phyloP scores from a whole-genome alignment of 23 red algal genomes.

The Pyropia yezoensis region DNA sequence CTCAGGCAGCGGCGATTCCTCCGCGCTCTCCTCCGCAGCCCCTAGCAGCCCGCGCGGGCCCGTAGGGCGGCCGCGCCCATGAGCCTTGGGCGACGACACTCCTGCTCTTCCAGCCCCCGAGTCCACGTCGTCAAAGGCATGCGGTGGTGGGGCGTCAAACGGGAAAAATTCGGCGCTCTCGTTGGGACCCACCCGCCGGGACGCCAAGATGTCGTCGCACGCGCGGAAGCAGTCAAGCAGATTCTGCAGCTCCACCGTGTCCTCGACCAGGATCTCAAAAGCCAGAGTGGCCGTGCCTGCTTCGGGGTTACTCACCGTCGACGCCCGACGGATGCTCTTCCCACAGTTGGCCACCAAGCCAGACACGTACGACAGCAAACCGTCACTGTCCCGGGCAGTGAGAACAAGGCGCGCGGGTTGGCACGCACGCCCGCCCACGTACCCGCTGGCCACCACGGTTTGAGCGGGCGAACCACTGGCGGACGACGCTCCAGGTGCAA shows the following conservation, averaged over 20 bases:
- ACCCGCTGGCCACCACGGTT: not conserved
- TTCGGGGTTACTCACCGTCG: constrained; percentile 31
- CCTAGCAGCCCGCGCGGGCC: too few relatives aligned
- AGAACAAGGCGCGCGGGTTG: constrained; percentile 36
- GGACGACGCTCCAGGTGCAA: too few relatives aligned
- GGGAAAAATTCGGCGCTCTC: constrained; percentile 34
- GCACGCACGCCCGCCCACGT: not conserved
- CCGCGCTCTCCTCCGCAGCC: too few relatives aligned
- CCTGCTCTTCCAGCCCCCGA: too few relatives aligned
- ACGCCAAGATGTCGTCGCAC: constrained; percentile 36
- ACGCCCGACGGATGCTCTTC: constrained; percentile 47
- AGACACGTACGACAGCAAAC: constrained; percentile 59
- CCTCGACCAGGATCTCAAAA: constrained; percentile 69
- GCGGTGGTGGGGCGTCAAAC: too few relatives aligned
- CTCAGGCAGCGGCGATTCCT: too few relatives aligned
- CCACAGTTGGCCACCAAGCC: constrained; percentile 58
- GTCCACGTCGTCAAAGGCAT: too few relatives aligned
- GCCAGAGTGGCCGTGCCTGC: constrained; percentile 43
- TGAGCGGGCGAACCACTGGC: not conserved
- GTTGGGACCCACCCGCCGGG: constrained; percentile 29
- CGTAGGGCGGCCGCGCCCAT: too few relatives aligned
- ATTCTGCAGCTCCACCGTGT: constrained; percentile 32
- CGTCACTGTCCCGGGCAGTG: constrained; percentile 58
- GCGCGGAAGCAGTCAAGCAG: constrained; percentile 39
- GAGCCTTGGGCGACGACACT: too few relatives aligned